These are phyloP conservation scores for Paraleonurus japonicus DNA, from an alignment of 257 asterid genomes.

Conservation along the genomic window DNA sequence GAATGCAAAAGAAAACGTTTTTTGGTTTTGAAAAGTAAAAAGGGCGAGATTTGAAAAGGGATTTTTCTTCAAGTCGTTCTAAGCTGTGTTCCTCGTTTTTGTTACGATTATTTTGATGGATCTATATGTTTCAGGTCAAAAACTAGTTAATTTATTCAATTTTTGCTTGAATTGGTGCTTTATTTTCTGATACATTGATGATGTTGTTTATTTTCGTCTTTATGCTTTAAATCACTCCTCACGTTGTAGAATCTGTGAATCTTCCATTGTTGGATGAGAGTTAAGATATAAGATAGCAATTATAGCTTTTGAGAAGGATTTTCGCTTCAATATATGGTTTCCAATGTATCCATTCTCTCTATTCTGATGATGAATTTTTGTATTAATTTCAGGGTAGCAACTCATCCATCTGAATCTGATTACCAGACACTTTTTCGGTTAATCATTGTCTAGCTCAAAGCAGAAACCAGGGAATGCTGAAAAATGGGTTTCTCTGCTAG, in stretches of 20 bases:
- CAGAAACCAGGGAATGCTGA: conserved; percentile 76
- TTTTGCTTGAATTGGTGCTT: not conserved
- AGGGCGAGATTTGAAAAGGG: not conserved
- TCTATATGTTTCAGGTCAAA: not conserved
- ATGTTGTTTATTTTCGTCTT: not conserved
- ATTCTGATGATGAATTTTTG: conserved; percentile 14
- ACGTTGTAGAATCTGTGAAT: not conserved
- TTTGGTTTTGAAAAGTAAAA: not conserved
- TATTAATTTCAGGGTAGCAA: conserved; percentile 30
- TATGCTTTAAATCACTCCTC: not conserved
- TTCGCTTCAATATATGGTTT: not conserved
- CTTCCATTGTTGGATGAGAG: not conserved
- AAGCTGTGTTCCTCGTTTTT: not conserved
- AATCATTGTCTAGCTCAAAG: conserved; percentile 29
- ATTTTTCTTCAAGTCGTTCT: not conserved
- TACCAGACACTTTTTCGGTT: not conserved
- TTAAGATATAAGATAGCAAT: not conserved
- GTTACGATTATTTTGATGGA: not conserved
- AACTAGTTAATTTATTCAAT: not conserved
- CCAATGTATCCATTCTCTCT: not conserved
- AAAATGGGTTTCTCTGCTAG: conserved; percentile 61
- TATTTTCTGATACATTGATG: not conserved
- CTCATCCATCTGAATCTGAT: conserved; percentile 5
- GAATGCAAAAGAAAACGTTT: not conserved
- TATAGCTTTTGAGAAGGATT: not conserved